Evolutionary conservation across 192 early-diverging fungal species (phyloP), one percentile per base, ranked within the genome.

Genomic region (Rhizophlyctis rosea): DNA sequence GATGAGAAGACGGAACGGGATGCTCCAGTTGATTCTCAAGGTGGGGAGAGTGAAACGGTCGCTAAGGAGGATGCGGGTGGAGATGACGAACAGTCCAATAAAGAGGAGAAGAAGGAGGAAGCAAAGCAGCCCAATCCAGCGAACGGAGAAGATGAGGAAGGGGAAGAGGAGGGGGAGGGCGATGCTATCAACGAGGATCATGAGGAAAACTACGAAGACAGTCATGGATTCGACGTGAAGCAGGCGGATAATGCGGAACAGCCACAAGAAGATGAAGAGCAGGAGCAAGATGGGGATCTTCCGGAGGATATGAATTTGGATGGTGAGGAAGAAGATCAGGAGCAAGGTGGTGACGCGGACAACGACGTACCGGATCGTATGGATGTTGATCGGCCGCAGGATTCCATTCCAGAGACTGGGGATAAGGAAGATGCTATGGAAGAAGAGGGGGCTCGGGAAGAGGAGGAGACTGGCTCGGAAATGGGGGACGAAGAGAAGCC

Each of bases 231-330:
- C 11, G 76, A 81, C 34, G 62, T 73, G 0, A 79, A 75, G 62
- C 64, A 67, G 25, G 78, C 74, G 0, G 71, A 77, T 47, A 73
- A 68, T 2, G 59, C 61, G 1, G 72, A 69, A 23, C 33, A 39
- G 24, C 70, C 73, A 30, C 77, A 84, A 33, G 71, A 73, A 7
- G 59, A 61, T 4, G 35, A 70, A 31, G 78, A 81, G 44, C 86
- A 87, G 69, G 88, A 89, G 3, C 87, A 91, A 48, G 87, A 83
- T 29, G 65, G 88, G 60, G 87, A 91, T 34, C 68, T 93, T 28
- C 90, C 90, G 9, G 90, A 93, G 33, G 83, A 91, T 47, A 55
- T 93, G 75, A 80, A 86, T 57, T 69, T 91, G 51, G 87, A 90
- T 62, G 87, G 85, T 32, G 84, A 81, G 62, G 81, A 7, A 68